Percentiles rank a stretch among this genome's conserved stretches.
Conservation (phyloP, 2,329 filamentous ascomycete genomes). For the Onygena corvina region DNA sequence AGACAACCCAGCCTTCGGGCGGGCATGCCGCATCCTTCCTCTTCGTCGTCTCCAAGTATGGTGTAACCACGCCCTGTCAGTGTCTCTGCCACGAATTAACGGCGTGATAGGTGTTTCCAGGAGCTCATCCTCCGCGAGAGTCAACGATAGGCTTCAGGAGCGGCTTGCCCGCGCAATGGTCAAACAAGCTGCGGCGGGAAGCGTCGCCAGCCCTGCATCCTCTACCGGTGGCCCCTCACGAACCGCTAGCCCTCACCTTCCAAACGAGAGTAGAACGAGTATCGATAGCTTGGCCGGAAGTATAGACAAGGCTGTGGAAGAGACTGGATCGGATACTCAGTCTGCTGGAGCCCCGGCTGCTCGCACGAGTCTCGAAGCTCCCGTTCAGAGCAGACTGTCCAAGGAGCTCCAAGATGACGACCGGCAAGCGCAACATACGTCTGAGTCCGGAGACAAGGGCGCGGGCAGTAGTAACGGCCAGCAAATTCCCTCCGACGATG, state of each 20-base stretch:
- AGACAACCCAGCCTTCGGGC: slow-evolving; percentile 21
- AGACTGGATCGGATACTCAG: slow-evolving; percentile 18
- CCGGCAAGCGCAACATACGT: neutral
- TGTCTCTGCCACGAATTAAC: slow-evolving; percentile 10
- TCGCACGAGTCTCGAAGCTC: slow-evolving; percentile 25
- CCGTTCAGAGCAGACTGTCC: slow-evolving; percentile 18
- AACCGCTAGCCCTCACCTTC: slow-evolving; percentile 40
- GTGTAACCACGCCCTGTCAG: neutral
- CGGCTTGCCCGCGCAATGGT: slow-evolving; percentile 77
- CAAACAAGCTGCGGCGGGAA: slow-evolving; percentile 48
- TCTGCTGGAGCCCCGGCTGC: slow-evolving; percentile 13
- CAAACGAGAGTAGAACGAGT: slow-evolving; percentile 31
- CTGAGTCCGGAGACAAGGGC: neutral
- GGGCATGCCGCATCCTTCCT: slow-evolving; percentile 18
- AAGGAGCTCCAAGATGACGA: slow-evolving; percentile 17
- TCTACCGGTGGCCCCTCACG: slow-evolving; percentile 42
- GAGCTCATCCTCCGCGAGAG: slow-evolving; percentile 51
- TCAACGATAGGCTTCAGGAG: slow-evolving; percentile 78
- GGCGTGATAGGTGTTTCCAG: slow-evolving; percentile 42
- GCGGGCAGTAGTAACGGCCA: too few relatives aligned
- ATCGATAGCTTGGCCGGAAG: slow-evolving; percentile 21
- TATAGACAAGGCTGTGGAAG: slow-evolving; percentile 17
- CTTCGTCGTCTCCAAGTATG: slow-evolving; percentile 20
- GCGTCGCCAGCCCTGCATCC: slow-evolving; percentile 36
- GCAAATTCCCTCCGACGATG: neutral